Conservation (phyloP, 129 eudicot genomes). For the Smallanthus sonchifolius region DNA sequence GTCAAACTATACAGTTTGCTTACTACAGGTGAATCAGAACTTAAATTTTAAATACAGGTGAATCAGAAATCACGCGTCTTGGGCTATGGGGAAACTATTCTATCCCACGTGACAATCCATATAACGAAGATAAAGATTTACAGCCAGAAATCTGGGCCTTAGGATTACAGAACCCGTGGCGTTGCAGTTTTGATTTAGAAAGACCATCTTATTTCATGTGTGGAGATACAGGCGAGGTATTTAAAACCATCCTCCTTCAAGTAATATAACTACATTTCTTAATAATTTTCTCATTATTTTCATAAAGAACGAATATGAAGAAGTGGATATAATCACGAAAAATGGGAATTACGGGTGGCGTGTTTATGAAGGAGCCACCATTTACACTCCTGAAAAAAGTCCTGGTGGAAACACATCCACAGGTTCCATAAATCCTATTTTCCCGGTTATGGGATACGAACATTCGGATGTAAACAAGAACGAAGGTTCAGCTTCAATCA, state of each 20-base stretch:
- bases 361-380: conserved; percentile 54
- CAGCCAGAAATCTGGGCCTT: conserved; percentile 81
- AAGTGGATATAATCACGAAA: conserved; percentile 66
- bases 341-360: conserved; percentile 89
- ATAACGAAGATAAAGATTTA: conserved; percentile 45
- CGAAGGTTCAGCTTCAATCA: conserved; percentile 78
- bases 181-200: conserved; percentile 79
- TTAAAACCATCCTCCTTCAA: background rate
- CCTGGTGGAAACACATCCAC: conserved; percentile 73
- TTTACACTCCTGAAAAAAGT: conserved; percentile 43
- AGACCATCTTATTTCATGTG: conserved; percentile 87
- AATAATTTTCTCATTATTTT: background rate
- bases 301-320: conserved; percentile 58
- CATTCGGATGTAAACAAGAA: conserved; percentile 61
- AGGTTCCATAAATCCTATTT: conserved; percentile 50
- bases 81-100: conserved; percentile 93
- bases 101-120: conserved; percentile 80
- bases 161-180: conserved; percentile 88
- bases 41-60: conserved; percentile 44
- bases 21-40: background rate
- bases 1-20: background rate
- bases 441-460: conserved; percentile 82
- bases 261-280: background rate
- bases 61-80: conserved; percentile 36
- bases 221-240: conserved; percentile 82